These are phyloP conservation scores for Pseudohalonectria lignicola DNA, from an alignment of 2,329 filamentous ascomycete genomes.

Conservation along the genomic window DNA sequence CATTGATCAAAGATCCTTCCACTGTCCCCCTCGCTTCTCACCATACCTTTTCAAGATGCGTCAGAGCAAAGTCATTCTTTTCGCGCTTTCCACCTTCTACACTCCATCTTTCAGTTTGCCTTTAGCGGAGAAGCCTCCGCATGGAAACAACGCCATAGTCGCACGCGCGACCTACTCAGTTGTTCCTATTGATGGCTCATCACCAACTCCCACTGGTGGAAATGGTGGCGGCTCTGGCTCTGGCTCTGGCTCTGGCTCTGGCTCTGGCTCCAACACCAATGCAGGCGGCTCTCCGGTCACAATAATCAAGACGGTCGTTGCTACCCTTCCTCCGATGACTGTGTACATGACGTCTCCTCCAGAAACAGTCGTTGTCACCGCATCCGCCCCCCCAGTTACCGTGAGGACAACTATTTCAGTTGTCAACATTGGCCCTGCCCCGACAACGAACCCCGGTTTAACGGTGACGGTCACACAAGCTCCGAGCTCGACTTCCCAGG, in stretches of 20 bases:
- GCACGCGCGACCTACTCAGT: conserved; percentile 25
- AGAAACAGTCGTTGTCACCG: conserved; percentile 11
- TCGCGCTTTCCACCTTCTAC: conserved; percentile 7
- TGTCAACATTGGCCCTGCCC: conserved; percentile 1
- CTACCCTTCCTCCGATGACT: conserved; percentile 3
- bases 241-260: conserved; percentile 8
- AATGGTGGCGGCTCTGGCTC: conserved; percentile 5
- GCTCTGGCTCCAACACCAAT: conserved; percentile 5
- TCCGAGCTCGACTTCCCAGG: neutral
- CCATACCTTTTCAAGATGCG: too few species aligned
- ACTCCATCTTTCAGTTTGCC: conserved; percentile 9
- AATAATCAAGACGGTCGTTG: conserved; percentile 9
- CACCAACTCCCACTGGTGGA: conserved; percentile 3
- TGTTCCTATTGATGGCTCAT: conserved; percentile 22
- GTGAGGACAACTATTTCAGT: neutral
- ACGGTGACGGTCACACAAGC: conserved; percentile 5
- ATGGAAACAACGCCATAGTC: conserved; percentile 9
- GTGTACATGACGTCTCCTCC: conserved; percentile 10
- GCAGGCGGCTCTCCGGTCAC: conserved; percentile 6
- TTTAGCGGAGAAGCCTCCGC: conserved; percentile 10
- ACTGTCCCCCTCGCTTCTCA: too few species aligned
- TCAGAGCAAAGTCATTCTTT: too few species aligned
- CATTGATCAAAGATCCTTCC: too few species aligned
- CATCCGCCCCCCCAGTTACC: conserved; percentile 6
- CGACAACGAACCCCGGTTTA: conserved; percentile 3